Evolutionary conservation across 2,329 filamentous ascomycete species (phyloP).

Genomic region (Penicillium concentricum): DNA sequence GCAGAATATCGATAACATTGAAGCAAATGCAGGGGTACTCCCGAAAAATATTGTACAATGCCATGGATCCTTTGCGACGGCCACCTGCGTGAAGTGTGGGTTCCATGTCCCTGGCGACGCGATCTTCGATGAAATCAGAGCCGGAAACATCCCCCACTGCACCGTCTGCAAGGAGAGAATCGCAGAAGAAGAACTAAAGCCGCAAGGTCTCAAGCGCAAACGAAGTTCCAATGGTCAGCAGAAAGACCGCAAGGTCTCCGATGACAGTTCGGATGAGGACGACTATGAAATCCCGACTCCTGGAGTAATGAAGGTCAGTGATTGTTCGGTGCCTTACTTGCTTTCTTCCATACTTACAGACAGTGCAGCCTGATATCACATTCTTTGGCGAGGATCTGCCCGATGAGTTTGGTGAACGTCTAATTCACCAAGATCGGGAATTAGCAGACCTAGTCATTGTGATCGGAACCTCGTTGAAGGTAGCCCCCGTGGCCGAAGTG

Average conservation of each 20-base stretch:
- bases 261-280: conserved; percentile 57
- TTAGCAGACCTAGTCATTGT: conserved; percentile 87
- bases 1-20: conserved; percentile 97
- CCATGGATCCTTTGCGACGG: conserved; percentile 92
- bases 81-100: conserved; percentile 80
- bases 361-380: conserved; percentile 77
- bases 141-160: conserved; percentile 75
- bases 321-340: background rate
- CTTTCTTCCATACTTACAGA: conserved; percentile 8
- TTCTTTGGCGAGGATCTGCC: conserved; percentile 95
- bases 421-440: conserved; percentile 78
- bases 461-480: conserved; percentile 93
- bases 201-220: conserved; percentile 53
- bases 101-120: conserved; percentile 70
- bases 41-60: conserved; percentile 87
- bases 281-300: conserved; percentile 65
- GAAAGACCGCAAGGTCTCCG: conserved; percentile 56
- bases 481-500: conserved; percentile 91
- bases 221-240: conserved; percentile 49
- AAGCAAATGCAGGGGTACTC: conserved; percentile 78
- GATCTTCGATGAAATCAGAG: conserved; percentile 77
- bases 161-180: conserved; percentile 64
- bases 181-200: conserved; percentile 39
- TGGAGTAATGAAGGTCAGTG: conserved; percentile 72
- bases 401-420: conserved; percentile 74